phyloP scores from a whole-genome alignment of 306 rosid species.

The Ormosia emarginata region DNA sequence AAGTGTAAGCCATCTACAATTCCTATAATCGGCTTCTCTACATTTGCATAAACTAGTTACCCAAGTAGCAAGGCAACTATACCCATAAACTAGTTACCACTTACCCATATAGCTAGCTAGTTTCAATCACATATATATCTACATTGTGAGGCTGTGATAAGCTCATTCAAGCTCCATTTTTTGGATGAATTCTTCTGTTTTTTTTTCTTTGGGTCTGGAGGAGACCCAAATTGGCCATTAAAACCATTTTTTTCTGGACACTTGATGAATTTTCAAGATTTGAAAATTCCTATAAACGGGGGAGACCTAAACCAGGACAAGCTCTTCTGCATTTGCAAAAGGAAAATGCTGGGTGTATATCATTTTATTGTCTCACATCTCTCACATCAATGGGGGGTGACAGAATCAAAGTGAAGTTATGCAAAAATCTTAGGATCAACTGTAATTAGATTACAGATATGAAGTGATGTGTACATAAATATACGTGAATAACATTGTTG shows the following conservation, averaged over 20 bases:
- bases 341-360: too few relatives aligned
- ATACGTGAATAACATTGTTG: too few relatives aligned
- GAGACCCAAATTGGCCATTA: not conserved
- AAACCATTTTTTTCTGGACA: not conserved
- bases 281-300: not conserved
- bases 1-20: not conserved
- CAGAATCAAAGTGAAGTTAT: too few relatives aligned
- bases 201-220: not conserved
- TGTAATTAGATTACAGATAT: too few relatives aligned
- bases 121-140: not conserved
- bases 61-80: not conserved
- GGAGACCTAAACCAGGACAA: not conserved
- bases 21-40: not conserved
- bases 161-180: not conserved
- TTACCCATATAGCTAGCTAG: not conserved
- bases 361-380: too few relatives aligned
- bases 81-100: not conserved
- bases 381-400: too few relatives aligned
- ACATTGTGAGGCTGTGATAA: not conserved
- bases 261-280: not conserved
- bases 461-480: too few relatives aligned
- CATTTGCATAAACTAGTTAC: slow-evolving; percentile 13
- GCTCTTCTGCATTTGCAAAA: not conserved
- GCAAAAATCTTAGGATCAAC: too few relatives aligned
- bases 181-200: not conserved